Base-by-base conservation (phyloP, 2,329 filamentous ascomycete genomes). In the Orbilia oligospora region DNA sequence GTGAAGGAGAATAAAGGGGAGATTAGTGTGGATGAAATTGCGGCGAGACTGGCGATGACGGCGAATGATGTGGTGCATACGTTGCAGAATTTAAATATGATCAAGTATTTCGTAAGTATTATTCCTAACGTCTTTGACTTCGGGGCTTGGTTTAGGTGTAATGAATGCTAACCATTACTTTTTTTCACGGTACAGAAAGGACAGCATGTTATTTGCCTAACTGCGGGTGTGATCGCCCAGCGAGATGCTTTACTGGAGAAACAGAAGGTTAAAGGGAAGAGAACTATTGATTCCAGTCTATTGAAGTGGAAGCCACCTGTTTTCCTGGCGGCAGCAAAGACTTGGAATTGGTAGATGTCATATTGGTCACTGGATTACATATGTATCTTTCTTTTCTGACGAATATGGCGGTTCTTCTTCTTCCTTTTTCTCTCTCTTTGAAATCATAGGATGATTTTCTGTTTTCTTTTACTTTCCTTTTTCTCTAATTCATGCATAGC, bases 241-340 rank as follows among this genome's bases (percentile, higher is more conserved):
- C 86, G 90, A 80, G 88, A 90, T 72, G 88, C 91, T 84, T 90
- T 93, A 82, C 88, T 92, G 80, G 92, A 94, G 81, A 97, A 93
- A 85, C 90, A 92, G 81, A 94, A 92, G 85, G 83, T 89, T 67
- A 97, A 97, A 85, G 90, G 91, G 76, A 91, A 91, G 84, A 88
- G 92, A 69, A 86, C 88, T 53, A 94, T 99, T 80, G 92, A 97
- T 79, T 88, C 94, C 0, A 88, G 90, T 20, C 89, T 89, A 82
- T 90, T 99, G 72, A 91, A 94, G 82, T 99, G 96, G 96, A 98
- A 97, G 85, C 95, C 96, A 10, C 96, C 96, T 0, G 92, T 97
- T 0, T 98, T 98, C 83, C 94, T 92, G 27, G 94, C 95, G 0
- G 93, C 92, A 14, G 93, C 90, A 81, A 89, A 95, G 82, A 98